Evolutionary conservation across 805 yeast genomes (phyloP), one percentile per base, ranked within the genome.

Genomic region (Candida awuae): DNA sequence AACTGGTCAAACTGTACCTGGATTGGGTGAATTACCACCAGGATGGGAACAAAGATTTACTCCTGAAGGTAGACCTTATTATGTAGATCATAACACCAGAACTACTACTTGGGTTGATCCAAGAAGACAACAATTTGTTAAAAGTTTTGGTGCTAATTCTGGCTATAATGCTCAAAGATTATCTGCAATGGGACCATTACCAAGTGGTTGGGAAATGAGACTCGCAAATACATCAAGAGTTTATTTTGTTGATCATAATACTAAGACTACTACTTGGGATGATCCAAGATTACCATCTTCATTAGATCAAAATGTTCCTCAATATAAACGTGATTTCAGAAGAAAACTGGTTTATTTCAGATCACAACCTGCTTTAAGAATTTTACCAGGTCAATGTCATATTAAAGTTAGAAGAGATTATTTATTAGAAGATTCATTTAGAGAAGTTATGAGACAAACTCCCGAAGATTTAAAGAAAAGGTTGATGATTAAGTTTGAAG

Each of bases 91-190:
- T 66, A 92, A 92, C 62, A 92, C 98, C n/a, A 76, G 99, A 62
- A 92, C 99, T 1, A 92, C 99, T 4, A 92, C 99, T 10, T 92
- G 99, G 99, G 99, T 92, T 34, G 99, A 92, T 62, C 99, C 99
- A 49, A 77, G 99, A 65, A 79, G 98, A 63, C 98, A 92, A 65
- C 99, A 92, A 67, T 92, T 86, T 62, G 92, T 92, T 53, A 82
- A 97, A 60, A 86, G 94, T 45, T 87, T 84, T 61, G 97, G 96
- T 20, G 71, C 88, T 74, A 63, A 77, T 54, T 82, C 95, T 4
- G 86, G 96, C 16, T 86, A 90, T 51, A 96, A 88, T 66, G 97
- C 92, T 54, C 98, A 92, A 67, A 95, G 97, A 22, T 95, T 92
- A 10, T 83, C 95, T 32, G 97, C 94, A 58, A 71, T 92, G 62